phyloP scores from a whole-genome alignment of 345 rosid genomes.

The Rhodamnia rubescens region DNA sequence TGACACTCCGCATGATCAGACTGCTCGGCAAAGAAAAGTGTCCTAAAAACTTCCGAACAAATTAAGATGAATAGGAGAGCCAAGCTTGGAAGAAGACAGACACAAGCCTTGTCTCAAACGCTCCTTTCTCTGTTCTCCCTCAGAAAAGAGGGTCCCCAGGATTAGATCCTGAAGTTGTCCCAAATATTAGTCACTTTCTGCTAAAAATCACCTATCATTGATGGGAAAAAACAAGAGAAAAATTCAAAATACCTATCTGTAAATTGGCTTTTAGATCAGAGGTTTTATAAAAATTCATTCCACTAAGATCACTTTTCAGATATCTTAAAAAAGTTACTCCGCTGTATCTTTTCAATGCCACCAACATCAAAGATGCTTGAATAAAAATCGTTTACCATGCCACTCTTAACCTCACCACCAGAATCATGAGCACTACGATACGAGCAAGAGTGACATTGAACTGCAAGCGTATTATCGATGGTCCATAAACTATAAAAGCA shows the following conservation, averaged over 20 bases:
- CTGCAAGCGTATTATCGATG: not conserved
- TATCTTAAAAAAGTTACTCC: not conserved
- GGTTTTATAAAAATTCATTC: not conserved
- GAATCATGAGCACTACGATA: not conserved
- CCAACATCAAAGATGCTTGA: accelerated
- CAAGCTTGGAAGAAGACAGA: not conserved
- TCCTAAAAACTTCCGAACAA: not conserved
- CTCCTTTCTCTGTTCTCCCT: not conserved
- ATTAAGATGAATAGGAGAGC: not conserved
- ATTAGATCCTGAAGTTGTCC: not conserved
- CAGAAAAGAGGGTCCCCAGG: not conserved
- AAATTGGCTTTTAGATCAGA: not conserved
- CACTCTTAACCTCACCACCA: not conserved
- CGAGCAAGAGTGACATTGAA: not conserved
- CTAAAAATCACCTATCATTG: not conserved
- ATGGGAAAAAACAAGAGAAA: not conserved
- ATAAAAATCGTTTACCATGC: accelerated
- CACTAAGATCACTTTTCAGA: not conserved
- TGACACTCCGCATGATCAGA: not conserved
- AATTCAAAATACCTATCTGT: not conserved
- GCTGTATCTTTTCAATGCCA: not conserved
- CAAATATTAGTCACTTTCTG: not conserved
- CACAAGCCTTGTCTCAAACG: not conserved
- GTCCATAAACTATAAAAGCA: not conserved
- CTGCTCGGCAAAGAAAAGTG: not conserved